Conservation (phyloP, 2,329 filamentous ascomycete genomes). For the Colletotrichum sp. region DNA sequence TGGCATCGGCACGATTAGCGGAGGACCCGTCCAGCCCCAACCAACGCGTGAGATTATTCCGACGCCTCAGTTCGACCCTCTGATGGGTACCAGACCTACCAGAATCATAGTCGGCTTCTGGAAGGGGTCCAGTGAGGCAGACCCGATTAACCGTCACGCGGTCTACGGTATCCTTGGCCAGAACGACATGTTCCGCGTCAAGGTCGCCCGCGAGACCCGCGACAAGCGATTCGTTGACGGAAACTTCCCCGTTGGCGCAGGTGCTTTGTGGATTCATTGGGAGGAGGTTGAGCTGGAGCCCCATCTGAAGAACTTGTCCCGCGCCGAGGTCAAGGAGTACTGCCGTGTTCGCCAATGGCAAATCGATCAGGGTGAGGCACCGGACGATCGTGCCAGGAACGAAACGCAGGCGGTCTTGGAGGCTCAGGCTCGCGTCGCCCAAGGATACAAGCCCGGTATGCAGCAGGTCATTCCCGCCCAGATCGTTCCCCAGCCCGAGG, state of each 20-base stretch:
- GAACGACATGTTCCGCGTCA: slow-evolving; percentile 70
- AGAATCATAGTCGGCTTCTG: slow-evolving; percentile 65
- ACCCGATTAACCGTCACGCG: slow-evolving; percentile 60
- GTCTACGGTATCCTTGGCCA: slow-evolving; percentile 67
- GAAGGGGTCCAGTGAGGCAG: slow-evolving; percentile 55
- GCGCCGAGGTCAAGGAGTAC: slow-evolving; percentile 68
- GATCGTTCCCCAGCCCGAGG: slow-evolving; percentile 22
- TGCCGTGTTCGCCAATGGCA: slow-evolving; percentile 65
- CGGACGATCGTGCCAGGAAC: slow-evolving; percentile 53
- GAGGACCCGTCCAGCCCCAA: slow-evolving; percentile 23
- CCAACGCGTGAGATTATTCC: background rate
- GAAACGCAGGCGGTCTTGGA: slow-evolving; percentile 57
- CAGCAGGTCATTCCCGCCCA: background rate
- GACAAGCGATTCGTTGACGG: slow-evolving; percentile 63
- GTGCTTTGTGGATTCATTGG: slow-evolving; percentile 67
- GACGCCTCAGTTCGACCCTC: slow-evolving; percentile 37
- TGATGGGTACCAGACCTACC: slow-evolving; percentile 60
- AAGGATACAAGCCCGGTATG: slow-evolving; percentile 26
- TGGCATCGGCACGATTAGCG: slow-evolving; percentile 37
- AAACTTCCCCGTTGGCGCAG: slow-evolving; percentile 65
- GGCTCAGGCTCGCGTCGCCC: slow-evolving; percentile 49
- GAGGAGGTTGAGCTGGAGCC: slow-evolving; percentile 65
- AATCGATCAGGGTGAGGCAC: slow-evolving; percentile 57
- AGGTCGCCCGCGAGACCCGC: slow-evolving; percentile 64
- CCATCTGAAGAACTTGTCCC: slow-evolving; percentile 55